Percentiles rank a stretch among this genome's conserved stretches.
Conservation (phyloP, 495 filamentous ascomycete species). For the Talaromyces adpressus region DNA sequence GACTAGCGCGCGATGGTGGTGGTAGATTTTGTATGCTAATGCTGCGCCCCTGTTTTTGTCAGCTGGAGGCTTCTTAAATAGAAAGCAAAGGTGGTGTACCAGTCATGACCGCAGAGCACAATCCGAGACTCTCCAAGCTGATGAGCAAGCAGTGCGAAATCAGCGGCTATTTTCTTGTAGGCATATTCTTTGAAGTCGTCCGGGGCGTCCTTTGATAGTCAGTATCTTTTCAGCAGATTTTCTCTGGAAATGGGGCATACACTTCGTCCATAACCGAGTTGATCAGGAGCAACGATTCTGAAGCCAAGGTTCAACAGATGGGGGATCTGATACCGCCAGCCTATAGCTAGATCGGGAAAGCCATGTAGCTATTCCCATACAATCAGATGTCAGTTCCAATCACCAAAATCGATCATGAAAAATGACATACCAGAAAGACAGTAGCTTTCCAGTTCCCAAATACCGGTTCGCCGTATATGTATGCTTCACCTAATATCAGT, state of each 20-base stretch:
- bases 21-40: conserved; percentile 55
- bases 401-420: neutral
- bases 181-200: conserved; percentile 51
- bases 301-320: conserved; percentile 59
- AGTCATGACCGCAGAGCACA: conserved; percentile 82
- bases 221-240: neutral
- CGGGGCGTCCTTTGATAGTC: conserved; percentile 46
- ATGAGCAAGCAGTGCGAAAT: conserved; percentile 57
- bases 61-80: neutral
- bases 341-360: conserved; percentile 61
- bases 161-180: conserved; percentile 60
- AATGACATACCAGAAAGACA: conserved; percentile 54
- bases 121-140: conserved; percentile 52
- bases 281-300: conserved; percentile 69
- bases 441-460: conserved; percentile 48
- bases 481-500: conserved; percentile 32
- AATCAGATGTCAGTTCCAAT: neutral
- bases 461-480: conserved; percentile 56
- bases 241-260: conserved; percentile 26
- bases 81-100: conserved; percentile 45
- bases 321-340: conserved; percentile 82
- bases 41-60: conserved; percentile 40
- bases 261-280: conserved; percentile 75
- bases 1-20: conserved; percentile 66
- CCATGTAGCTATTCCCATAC: conserved; percentile 55